These are phyloP conservation scores for Erythrobasidium hasegawianum DNA, from an alignment of 1,284 basidiomycete genomes.

Conservation along the genomic window DNA sequence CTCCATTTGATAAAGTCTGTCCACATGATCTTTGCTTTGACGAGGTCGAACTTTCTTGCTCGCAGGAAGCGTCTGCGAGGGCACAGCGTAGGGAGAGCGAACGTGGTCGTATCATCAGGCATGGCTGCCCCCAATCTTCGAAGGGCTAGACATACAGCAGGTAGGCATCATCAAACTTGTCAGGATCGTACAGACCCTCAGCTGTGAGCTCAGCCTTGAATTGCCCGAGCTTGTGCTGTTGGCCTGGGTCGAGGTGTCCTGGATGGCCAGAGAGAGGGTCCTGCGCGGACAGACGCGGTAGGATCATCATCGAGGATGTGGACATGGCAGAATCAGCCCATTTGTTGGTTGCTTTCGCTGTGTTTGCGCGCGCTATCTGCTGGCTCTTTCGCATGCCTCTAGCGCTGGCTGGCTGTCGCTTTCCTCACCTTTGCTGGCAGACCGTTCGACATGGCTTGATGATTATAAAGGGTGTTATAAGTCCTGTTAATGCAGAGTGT, in stretches of 20 bases:
- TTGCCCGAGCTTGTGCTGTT: slow-evolving; percentile 68
- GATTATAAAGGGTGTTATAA: too few relatives aligned
- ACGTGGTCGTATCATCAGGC: background rate
- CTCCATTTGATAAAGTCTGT: slow-evolving; percentile 82
- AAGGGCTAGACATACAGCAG: slow-evolving; percentile 58
- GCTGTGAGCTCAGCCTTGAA: slow-evolving; percentile 45
- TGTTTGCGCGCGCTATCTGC: too few relatives aligned
- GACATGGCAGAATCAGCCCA: too few relatives aligned
- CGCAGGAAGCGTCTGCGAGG: slow-evolving; percentile 63
- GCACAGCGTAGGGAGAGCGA: background rate
- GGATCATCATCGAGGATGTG: too few relatives aligned
- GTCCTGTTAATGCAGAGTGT: too few relatives aligned
- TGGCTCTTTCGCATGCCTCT: too few relatives aligned
- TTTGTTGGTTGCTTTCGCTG: too few relatives aligned
- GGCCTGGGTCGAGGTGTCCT: slow-evolving; percentile 72
- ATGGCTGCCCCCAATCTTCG: too few relatives aligned
- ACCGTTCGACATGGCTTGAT: too few relatives aligned
- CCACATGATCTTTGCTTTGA: slow-evolving; percentile 80
- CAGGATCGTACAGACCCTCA: slow-evolving; percentile 53
- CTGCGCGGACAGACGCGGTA: slow-evolving; percentile 13
- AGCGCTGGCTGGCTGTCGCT: too few relatives aligned
- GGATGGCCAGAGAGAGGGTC: slow-evolving; percentile 68
- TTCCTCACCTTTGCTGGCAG: too few relatives aligned
- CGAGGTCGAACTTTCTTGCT: slow-evolving; percentile 86
- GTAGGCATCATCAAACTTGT: slow-evolving; percentile 67